Percentiles rank a stretch among this genome's conserved stretches.
These are phyloP conservation scores for Pulveroboletus ravenelii DNA, from an alignment of 768 basidiomycete species.

Conservation along the genomic window DNA sequence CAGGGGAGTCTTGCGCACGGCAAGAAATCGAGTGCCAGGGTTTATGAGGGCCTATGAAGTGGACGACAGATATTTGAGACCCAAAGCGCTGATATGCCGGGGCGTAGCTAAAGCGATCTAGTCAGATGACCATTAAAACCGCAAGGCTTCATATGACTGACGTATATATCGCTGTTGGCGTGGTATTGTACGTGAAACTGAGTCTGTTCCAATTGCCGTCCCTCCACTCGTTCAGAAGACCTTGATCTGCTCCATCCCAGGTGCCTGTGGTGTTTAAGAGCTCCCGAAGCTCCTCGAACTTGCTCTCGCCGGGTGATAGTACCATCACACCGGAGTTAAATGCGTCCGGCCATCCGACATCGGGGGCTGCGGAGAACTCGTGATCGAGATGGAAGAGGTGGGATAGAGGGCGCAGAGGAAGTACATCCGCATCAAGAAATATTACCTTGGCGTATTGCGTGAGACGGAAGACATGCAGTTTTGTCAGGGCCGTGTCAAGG, in stretches of 20 bases:
- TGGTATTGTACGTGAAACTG: constrained; percentile 97
- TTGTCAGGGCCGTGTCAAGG: constrained; percentile 90
- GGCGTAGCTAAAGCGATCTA: constrained; percentile 62
- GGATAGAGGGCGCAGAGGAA: constrained; percentile 81
- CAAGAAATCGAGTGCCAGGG: constrained; percentile 81
- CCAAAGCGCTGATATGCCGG: constrained; percentile 96
- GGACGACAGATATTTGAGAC: constrained; percentile 77
- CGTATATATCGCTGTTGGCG: constrained; percentile 96
- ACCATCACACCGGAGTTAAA: constrained; percentile 98
- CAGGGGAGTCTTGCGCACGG: constrained; percentile 54
- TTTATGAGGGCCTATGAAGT: constrained; percentile 95
- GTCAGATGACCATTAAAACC: constrained; percentile 26
- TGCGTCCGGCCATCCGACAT: constrained; percentile 99
- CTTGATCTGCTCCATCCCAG: constrained; percentile 99
- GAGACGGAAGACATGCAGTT: constrained; percentile 93
- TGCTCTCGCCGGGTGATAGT: constrained; percentile 71
- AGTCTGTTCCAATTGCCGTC: constrained; percentile 84
- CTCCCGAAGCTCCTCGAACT: constrained; percentile 69
- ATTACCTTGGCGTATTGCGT: constrained; percentile 80
- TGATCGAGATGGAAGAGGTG: constrained; percentile 84
- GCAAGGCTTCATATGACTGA: constrained; percentile 41
- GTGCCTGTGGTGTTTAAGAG: constrained; percentile 76
- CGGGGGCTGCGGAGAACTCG: constrained; percentile 90
- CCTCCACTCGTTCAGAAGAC: constrained; percentile 93
- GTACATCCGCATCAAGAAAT: constrained; percentile 89